Base-by-base conservation (phyloP, 1,139 yeast genomes). In the Kodamaea sp. region DNA sequence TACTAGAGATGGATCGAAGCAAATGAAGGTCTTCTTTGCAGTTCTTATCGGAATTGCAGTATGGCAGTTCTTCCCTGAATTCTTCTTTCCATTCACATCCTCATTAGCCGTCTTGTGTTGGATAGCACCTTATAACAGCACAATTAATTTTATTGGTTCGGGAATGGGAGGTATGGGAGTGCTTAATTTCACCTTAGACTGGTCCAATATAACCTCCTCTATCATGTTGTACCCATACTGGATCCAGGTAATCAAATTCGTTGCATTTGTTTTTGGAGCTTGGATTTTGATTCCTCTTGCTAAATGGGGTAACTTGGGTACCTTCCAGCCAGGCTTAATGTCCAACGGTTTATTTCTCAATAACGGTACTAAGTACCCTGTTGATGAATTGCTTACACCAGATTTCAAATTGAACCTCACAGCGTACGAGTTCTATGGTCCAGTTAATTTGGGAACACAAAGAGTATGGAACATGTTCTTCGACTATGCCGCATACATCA, bases 381-480 rank as follows among this genome's bases (percentile, higher is more conserved):
- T 49, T 3, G 33, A 39, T 3, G 36, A 47, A 28, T 43, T 50
- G 4, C 34, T 50, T 18, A 47, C 51, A 1, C 21, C 35, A 3
- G 45, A 47, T 18, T 43, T 42, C 28, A 38, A 31, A 10, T 38
- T 50, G 10, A 48, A 50, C 19, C 14, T 20, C n/a, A 47, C 53
- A 1, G 55, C 53, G 1, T 49, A 47, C 29, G 43, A 41, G n/a
- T 14, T 26, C 5, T 43, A 39, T 21, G 55, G 55, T 0, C 52
- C 53, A 2, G 50, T 49, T 4, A 44, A 42, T 23, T 38, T 60
- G 31, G 77, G 78, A 0, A 63, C 73, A 4, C 78, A 72, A 47
- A 54, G 75, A 35, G 66, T 70, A 2, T 70, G 76, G 73, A 70
- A 70, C 42, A 70, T 70, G 49, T 72, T 73, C 39, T 73, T 73